Conservation (phyloP, 768 basidiomycete species). For the Clathrus columnatus region DNA sequence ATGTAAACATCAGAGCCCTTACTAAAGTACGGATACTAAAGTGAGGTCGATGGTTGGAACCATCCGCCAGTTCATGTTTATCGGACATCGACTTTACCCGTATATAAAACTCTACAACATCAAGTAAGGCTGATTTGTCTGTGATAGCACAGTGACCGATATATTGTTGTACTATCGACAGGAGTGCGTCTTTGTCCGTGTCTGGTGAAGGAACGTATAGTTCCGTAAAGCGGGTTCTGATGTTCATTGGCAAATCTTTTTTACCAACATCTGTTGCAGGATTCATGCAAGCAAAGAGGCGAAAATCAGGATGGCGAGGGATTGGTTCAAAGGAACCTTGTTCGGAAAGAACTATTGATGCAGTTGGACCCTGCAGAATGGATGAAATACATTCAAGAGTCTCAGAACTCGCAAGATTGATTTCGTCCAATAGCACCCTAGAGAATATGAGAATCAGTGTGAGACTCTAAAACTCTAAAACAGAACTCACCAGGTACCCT, state of each 20-base stretch:
- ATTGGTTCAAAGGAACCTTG: conserved; percentile 86
- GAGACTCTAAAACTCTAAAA: background rate
- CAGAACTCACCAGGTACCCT: conserved; percentile 77
- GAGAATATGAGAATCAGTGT: background rate
- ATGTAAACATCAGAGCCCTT: conserved; percentile 83
- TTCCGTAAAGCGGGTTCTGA: conserved; percentile 89
- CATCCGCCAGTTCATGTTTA: conserved; percentile 77
- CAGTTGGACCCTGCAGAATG: conserved; percentile 75
- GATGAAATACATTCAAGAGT: conserved; percentile 88
- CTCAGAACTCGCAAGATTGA: conserved; percentile 90
- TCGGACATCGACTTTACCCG: conserved; percentile 71
- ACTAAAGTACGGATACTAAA: conserved; percentile 96
- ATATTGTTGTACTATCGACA: conserved; percentile 83
- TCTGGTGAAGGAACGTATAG: conserved; percentile 94
- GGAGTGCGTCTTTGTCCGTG: conserved; percentile 79
- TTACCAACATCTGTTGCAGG: conserved; percentile 98
- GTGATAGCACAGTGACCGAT: conserved; percentile 75
- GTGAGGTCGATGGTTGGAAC: conserved; percentile 86
- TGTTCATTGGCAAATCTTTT: conserved; percentile 88
- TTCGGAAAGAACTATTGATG: conserved; percentile 90
- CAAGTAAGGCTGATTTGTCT: conserved; percentile 80
- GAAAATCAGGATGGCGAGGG: conserved; percentile 89
- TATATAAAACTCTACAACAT: conserved; percentile 85
- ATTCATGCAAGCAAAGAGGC: conserved; percentile 98
- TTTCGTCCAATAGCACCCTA: conserved; percentile 93